These are phyloP conservation scores for Collybia sordida DNA, from an alignment of 768 basidiomycete genomes.

Conservation along the genomic window DNA sequence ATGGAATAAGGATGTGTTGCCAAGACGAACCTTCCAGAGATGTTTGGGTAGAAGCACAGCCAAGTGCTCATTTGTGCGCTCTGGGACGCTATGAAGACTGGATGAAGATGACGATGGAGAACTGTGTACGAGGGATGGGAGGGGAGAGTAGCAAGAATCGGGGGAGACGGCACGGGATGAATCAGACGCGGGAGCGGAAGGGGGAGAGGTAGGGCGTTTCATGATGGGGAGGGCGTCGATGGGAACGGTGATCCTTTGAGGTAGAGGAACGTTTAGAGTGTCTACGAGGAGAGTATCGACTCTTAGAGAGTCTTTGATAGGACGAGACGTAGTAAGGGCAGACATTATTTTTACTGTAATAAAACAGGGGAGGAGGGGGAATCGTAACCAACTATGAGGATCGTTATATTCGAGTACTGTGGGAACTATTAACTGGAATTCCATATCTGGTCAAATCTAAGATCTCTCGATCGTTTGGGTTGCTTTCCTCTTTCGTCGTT, in stretches of 20 bases:
- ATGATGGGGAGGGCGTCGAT: background rate
- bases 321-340: slow-evolving; percentile 21
- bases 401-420: slow-evolving; percentile 16
- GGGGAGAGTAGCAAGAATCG: slow-evolving; percentile 21
- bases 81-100: slow-evolving; percentile 23
- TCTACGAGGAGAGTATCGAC: slow-evolving; percentile 4
- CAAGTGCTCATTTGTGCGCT: slow-evolving; percentile 67
- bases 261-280: background rate
- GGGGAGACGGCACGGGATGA: slow-evolving; percentile 13
- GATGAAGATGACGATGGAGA: slow-evolving; percentile 32
- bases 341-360: too few relatives aligned
- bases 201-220: background rate
- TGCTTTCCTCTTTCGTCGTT: slow-evolving; percentile 6
- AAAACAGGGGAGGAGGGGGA: too few relatives aligned
- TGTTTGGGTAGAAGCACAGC: slow-evolving; percentile 69
- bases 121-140: slow-evolving; percentile 27
- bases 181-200: slow-evolving; percentile 2
- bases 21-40: slow-evolving; percentile 66
- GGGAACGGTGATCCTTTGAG: background rate
- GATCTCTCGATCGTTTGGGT: slow-evolving; percentile 10
- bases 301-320: slow-evolving; percentile 1
- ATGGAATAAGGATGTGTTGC: slow-evolving; percentile 5
- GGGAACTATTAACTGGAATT: background rate
- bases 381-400: slow-evolving; percentile 7
- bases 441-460: slow-evolving; percentile 8